phyloP scores from a whole-genome alignment of 163 green algal species.

The Chlorella variabilis region DNA sequence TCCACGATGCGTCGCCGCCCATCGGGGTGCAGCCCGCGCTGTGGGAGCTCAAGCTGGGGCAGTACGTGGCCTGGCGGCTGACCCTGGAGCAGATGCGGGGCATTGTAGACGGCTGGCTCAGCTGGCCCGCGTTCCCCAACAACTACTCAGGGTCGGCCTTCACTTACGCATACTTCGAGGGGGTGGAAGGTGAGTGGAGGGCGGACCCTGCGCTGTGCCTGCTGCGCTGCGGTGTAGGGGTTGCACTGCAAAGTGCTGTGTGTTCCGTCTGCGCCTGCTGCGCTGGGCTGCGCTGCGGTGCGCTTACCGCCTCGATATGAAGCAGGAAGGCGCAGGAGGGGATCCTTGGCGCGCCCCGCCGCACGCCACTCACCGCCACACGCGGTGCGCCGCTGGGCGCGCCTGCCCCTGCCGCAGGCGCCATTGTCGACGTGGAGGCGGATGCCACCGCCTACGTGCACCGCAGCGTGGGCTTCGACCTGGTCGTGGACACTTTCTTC shows the following conservation, averaged over 20 bases:
- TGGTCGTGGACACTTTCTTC: slow-evolving; percentile 13
- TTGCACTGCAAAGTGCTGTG: too few relatives aligned
- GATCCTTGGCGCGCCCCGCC: too few relatives aligned
- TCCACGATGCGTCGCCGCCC: background rate
- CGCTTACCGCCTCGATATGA: too few relatives aligned
- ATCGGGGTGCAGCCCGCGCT: background rate
- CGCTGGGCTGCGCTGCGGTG: too few relatives aligned
- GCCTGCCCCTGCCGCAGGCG: background rate
- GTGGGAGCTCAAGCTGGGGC: slow-evolving; percentile 29
- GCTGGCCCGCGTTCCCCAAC: background rate
- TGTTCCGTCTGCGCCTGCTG: too few relatives aligned
- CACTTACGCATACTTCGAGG: slow-evolving; percentile 3
- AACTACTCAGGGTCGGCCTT: background rate
- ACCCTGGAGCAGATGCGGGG: background rate
- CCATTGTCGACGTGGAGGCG: background rate
- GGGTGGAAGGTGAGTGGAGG: slow-evolving; percentile 4
- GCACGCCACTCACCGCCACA: too few relatives aligned
- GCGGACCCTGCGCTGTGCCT: too few relatives aligned
- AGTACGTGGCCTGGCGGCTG: slow-evolving; percentile 7
- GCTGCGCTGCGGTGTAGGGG: too few relatives aligned
- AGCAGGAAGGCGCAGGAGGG: too few relatives aligned
- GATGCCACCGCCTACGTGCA: slow-evolving; percentile 24
- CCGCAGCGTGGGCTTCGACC: background rate
- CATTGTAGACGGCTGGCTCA: slow-evolving; percentile 12
- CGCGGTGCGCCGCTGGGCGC: background rate